Percentiles rank a stretch among this genome's conserved stretches.
These are phyloP conservation scores for Dissophora ornata DNA, from an alignment of 192 early-diverging fungal species.

Conservation along the genomic window DNA sequence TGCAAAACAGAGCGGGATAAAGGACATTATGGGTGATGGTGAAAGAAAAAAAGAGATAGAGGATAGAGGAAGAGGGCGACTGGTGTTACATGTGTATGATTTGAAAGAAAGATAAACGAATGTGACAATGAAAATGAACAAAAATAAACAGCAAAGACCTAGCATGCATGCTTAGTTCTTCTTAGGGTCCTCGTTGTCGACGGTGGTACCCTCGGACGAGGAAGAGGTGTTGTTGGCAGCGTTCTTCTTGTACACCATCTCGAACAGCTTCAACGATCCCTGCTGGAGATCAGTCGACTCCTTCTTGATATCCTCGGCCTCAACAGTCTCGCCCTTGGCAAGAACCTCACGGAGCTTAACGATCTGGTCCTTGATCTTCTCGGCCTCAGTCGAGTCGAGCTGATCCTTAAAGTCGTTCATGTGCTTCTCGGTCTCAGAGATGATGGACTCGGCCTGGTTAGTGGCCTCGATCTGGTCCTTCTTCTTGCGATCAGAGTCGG, in stretches of 20 bases:
- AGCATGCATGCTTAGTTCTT: conserved; percentile 33
- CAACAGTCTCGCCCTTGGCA: conserved; percentile 69
- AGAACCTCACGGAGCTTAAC: conserved; percentile 83
- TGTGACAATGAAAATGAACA: conserved; percentile 6
- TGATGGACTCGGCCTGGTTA: conserved; percentile 93
- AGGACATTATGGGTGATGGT: conserved; percentile 2
- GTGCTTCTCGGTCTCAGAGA: conserved; percentile 93
- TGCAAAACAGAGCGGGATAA: conserved; percentile 17
- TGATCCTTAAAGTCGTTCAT: conserved; percentile 97
- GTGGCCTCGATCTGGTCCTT: conserved; percentile 95
- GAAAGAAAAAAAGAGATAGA: too few species aligned
- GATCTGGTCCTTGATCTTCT: conserved; percentile 89
- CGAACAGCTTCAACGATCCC: conserved; percentile 92
- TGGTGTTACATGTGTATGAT: conserved; percentile 30
- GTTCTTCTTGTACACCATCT: conserved; percentile 94
- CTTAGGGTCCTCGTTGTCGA: conserved; percentile 53
- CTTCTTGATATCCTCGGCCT: conserved; percentile 89
- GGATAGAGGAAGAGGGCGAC: background rate
- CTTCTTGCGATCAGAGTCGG: conserved; percentile 91
- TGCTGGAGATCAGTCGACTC: conserved; percentile 89
- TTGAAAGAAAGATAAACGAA: conserved; percentile 7
- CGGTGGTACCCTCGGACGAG: conserved; percentile 46
- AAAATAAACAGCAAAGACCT: conserved; percentile 6
- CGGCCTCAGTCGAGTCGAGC: conserved; percentile 85
- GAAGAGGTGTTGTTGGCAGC: conserved; percentile 35